Conservation (phyloP, 495 filamentous ascomycete species). For the Chlorociboria aeruginascens region DNA sequence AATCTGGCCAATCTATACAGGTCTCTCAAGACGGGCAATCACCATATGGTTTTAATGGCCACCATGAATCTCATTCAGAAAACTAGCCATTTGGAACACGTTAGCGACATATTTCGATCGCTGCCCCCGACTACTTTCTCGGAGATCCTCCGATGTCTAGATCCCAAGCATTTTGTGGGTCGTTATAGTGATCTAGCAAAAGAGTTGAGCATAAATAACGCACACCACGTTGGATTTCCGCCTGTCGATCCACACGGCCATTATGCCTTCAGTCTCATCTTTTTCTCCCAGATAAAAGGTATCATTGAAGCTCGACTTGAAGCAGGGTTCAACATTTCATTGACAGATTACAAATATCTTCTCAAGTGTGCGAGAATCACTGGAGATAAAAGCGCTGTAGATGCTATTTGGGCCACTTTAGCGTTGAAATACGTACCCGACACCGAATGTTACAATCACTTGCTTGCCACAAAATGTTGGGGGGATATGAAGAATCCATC, state of each 20-base stretch:
- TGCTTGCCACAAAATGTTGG: conserved; percentile 37
- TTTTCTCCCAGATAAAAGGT: conserved; percentile 24
- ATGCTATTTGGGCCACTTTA: conserved; percentile 41
- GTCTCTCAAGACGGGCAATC: conserved; percentile 5
- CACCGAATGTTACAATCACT: conserved; percentile 44
- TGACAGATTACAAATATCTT: conserved; percentile 43
- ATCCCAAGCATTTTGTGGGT: conserved; percentile 27
- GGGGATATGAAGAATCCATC: conserved; percentile 19
- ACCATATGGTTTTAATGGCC: conserved; percentile 3
- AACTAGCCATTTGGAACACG: background rate
- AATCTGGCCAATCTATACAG: background rate
- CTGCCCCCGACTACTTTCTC: conserved; percentile 31
- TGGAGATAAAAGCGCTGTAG: conserved; percentile 31
- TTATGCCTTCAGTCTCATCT: conserved; percentile 19
- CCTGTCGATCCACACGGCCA: conserved; percentile 21
- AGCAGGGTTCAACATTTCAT: conserved; percentile 19
- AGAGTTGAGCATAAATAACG: conserved; percentile 19
- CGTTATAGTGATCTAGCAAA: conserved; percentile 11
- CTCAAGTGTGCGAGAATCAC: conserved; percentile 41
- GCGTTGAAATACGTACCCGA: conserved; percentile 17
- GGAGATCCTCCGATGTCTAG: conserved; percentile 34
- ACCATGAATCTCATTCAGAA: background rate
- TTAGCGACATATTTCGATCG: conserved; percentile 7
- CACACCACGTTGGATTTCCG: conserved; percentile 5
- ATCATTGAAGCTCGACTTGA: conserved; percentile 27